Evolutionary conservation across 805 yeast species (phyloP), one percentile per base, ranked within the genome.

Genomic region (Priceomyces castillae): DNA sequence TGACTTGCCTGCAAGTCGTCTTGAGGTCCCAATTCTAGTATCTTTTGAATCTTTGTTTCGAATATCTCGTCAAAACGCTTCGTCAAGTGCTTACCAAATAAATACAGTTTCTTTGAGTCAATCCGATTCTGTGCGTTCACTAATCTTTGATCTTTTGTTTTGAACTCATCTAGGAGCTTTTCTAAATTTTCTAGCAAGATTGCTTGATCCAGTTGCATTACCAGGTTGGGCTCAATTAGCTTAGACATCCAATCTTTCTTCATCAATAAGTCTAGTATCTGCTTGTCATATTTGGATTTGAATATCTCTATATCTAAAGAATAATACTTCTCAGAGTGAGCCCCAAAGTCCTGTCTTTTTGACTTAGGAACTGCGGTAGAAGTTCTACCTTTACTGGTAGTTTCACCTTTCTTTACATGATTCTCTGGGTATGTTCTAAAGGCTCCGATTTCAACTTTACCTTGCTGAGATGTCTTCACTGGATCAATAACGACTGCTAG

Each of bases 401-500:
- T 33, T 19, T 28, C 36, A 23, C 48, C 14, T 20, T 36, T 41
- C 16, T 35, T 25, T n/a, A 16, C 46, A 40, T 53, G 44, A 3
- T 64, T 67, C 22, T 73, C 76, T 36, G 74, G 71, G 48, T 77
- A 77, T 0, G 97, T 87, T 58, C 97, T 68, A 58, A 89, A 90
- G 0, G 96, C 96, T 1, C 96, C 97, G 43, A 90, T 85, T 37
- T 86, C 94, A 10, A 90, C 82, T 46, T 71, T 74, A 0, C 84
- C 84, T 40, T 83, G 80, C 11, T 74, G 63, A 3, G 69, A 57
- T 1, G 92, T 82, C 54, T 81, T 79, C 40, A 79, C 75, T 0
- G 97, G 97, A 63, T 90, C 97, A 40, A 90, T 76, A 6, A 90
- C 97, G 23, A 90, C 70, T 0, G 97, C 97, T 45, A 90, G 69